Conservation (phyloP, 768 basidiomycete species). For the Macrolepiota fuliginosa region DNA sequence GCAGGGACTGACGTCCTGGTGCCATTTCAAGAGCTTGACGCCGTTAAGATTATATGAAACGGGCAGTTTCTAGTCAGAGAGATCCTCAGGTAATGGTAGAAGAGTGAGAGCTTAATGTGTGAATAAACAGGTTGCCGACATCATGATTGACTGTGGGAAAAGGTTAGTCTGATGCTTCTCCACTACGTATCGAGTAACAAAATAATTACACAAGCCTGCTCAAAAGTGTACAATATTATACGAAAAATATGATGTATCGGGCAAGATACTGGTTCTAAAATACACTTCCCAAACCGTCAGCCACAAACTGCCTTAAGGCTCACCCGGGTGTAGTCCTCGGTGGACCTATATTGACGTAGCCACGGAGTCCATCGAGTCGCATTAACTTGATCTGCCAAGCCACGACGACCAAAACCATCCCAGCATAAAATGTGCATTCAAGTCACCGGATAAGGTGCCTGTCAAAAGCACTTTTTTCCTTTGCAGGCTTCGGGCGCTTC, state of each 20-base stretch:
- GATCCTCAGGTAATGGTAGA: background rate
- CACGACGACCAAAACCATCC: background rate
- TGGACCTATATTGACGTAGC: background rate
- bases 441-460: constrained; percentile 44
- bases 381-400: background rate
- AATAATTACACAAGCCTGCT: background rate
- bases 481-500: constrained; percentile 28
- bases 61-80: background rate
- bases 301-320: background rate
- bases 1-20: constrained; percentile 11
- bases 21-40: background rate
- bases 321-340: background rate
- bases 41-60: background rate
- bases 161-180: background rate
- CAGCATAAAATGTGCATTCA: background rate
- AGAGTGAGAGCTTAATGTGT: background rate
- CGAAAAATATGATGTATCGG: background rate
- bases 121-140: background rate
- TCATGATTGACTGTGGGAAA: background rate
- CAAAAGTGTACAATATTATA: background rate
- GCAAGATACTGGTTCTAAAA: background rate
- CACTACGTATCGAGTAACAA: background rate
- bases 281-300: background rate
- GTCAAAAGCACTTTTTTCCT: constrained; percentile 43
- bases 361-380: background rate